These are phyloP conservation scores for Termitomyces sp. DNA, from an alignment of 1,284 basidiomycete genomes.

Conservation along the genomic window DNA sequence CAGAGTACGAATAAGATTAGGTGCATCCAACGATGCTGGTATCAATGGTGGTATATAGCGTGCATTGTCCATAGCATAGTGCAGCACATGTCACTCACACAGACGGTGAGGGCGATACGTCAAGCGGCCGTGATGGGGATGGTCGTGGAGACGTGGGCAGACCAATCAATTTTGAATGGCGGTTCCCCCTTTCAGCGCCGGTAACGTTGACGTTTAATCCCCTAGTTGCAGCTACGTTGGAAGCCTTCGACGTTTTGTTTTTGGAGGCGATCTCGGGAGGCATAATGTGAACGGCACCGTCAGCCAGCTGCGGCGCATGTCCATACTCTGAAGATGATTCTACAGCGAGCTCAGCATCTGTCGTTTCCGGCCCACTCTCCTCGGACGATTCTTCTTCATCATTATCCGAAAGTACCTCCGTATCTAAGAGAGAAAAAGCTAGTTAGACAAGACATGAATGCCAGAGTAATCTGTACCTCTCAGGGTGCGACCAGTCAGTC, in stretches of 20 bases:
- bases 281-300: constrained; percentile 23
- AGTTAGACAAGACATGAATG: neutral
- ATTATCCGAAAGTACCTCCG: constrained; percentile 62
- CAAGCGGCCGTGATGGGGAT: constrained; percentile 32
- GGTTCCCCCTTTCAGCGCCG: constrained; percentile 47
- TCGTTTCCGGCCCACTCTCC: constrained; percentile 66
- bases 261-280: constrained; percentile 32
- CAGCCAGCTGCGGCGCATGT: constrained; percentile 25
- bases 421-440: constrained; percentile 28
- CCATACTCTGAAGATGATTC: constrained; percentile 50
- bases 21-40: constrained; percentile 14
- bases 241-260: constrained; percentile 45
- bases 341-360: constrained; percentile 51
- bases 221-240: constrained; percentile 58
- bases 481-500: constrained; percentile 62
- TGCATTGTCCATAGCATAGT: constrained; percentile 11
- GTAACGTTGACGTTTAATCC: constrained; percentile 61
- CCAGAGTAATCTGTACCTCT: constrained; percentile 38
- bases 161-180: constrained; percentile 58
- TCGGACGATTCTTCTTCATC: constrained; percentile 61
- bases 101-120: constrained; percentile 20
- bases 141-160: constrained; percentile 61
- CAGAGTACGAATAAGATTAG: constrained; percentile 27
- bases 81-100: constrained; percentile 13
- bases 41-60: constrained; percentile 20